A percentile compares a stretch with the other conserved stretches of the same genome.
Conservation (phyloP, 352 stramenopile species). For the Blastocystis sp. region DNA sequence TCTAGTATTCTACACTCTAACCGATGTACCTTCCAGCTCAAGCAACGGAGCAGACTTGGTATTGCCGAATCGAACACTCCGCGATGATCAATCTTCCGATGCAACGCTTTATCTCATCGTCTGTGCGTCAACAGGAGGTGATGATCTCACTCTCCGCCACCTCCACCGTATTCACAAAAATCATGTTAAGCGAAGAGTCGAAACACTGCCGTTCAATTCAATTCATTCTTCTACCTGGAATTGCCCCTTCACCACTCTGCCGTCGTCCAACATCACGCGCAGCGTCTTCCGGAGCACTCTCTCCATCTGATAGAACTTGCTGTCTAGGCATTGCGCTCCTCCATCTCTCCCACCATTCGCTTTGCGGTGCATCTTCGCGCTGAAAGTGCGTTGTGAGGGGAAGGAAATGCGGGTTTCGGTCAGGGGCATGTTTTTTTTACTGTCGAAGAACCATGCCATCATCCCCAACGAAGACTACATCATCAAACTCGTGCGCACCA, state of each 20-base stretch:
- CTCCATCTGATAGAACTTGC: background rate
- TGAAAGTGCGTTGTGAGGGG: background rate
- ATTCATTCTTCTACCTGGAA: background rate
- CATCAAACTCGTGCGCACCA: too few species aligned
- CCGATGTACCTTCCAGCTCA: too few species aligned
- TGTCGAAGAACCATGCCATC: too few species aligned
- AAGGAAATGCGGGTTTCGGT: too few species aligned
- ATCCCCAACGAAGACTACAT: too few species aligned
- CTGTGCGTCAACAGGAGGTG: background rate
- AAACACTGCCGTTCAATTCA: slow-evolving; percentile 12
- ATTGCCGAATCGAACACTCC: background rate
- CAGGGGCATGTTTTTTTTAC: too few species aligned
- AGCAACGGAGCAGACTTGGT: background rate
- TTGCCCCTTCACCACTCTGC: background rate
- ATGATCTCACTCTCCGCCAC: background rate
- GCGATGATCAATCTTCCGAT: slow-evolving; percentile 13
- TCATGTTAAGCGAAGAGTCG: slow-evolving; percentile 19
- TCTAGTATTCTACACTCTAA: too few species aligned
- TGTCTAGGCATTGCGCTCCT: background rate
- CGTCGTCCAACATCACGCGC: slow-evolving; percentile 8
- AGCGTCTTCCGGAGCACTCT: slow-evolving; percentile 6
- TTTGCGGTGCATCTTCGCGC: background rate
- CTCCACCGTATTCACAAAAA: slow-evolving; percentile 16
- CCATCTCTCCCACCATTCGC: background rate
- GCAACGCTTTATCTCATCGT: background rate